phyloP scores from a whole-genome alignment of 2,329 filamentous ascomycete species.

The Exophiala spinifera region DNA sequence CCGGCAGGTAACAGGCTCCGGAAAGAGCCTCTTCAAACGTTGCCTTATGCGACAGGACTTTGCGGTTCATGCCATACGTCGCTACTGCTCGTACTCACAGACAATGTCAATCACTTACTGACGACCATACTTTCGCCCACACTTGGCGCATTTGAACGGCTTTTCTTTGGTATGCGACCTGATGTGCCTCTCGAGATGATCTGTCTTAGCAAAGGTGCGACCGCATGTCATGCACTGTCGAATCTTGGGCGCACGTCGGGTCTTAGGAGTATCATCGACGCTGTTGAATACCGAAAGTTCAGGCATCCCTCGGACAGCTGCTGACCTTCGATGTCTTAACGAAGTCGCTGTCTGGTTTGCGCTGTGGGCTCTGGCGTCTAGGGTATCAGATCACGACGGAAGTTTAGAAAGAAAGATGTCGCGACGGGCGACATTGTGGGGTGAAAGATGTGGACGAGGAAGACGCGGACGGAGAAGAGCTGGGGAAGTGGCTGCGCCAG shows the following conservation, averaged over 20 bases:
- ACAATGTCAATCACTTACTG: conserved; percentile 15
- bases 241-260: conserved; percentile 17
- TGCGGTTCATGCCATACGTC: too few relatives aligned
- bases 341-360: not conserved
- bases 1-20: too few relatives aligned
- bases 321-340: too few relatives aligned
- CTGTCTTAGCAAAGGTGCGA: conserved; percentile 32
- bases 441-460: not conserved
- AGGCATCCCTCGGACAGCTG: conserved; percentile 1
- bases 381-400: not conserved
- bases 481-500: not conserved
- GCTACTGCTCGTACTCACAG: too few relatives aligned
- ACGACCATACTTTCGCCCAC: conserved; percentile 24
- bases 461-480: not conserved
- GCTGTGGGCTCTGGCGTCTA: not conserved
- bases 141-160: conserved; percentile 29
- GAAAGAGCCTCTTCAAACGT: too few relatives aligned
- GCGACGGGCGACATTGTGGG: not conserved
- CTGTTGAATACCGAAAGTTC: not conserved
- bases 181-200: conserved; percentile 36
- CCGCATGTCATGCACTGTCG: conserved; percentile 26
- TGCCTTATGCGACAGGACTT: too few relatives aligned
- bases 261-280: conserved; percentile 8
- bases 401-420: too few relatives aligned
- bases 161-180: conserved; percentile 36